phyloP scores from a whole-genome alignment of 768 basidiomycete genomes.

The Lepiota venenata region DNA sequence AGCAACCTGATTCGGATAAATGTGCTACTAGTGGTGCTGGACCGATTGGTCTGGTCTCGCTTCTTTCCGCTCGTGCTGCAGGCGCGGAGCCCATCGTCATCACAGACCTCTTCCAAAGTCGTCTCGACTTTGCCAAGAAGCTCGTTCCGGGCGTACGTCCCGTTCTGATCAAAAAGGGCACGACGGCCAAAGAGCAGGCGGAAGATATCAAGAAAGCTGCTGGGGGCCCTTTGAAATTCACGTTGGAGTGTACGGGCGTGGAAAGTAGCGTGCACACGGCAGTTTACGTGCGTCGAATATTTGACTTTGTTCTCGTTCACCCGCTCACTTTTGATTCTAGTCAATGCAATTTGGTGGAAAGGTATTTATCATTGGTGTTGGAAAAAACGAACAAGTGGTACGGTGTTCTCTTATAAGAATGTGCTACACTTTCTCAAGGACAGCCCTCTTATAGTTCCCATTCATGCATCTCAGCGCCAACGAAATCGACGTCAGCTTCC shows the following conservation, averaged over 20 bases:
- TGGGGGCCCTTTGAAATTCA: slow-evolving; percentile 44
- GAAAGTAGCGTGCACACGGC: slow-evolving; percentile 62
- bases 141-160: slow-evolving; percentile 57
- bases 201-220: slow-evolving; percentile 49
- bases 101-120: slow-evolving; percentile 62
- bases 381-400: slow-evolving; percentile 59
- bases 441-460: slow-evolving; percentile 43
- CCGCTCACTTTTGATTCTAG: slow-evolving; percentile 23
- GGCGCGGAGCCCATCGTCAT: slow-evolving; percentile 70
- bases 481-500: slow-evolving; percentile 66
- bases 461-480: slow-evolving; percentile 73
- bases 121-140: slow-evolving; percentile 63
- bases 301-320: neutral
- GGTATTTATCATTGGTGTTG: slow-evolving; percentile 70
- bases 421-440: neutral
- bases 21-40: slow-evolving; percentile 50
- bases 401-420: slow-evolving; percentile 14
- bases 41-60: slow-evolving; percentile 60
- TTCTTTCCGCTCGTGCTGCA: slow-evolving; percentile 63
- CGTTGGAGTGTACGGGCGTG: slow-evolving; percentile 63
- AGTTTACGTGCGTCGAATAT: slow-evolving; percentile 39
- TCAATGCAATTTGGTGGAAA: slow-evolving; percentile 64
- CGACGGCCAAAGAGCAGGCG: slow-evolving; percentile 46
- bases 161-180: slow-evolving; percentile 47
- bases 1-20: neutral